These are phyloP conservation scores for Catharanthus roseus DNA, from an alignment of 257 asterid species.

Conservation along the genomic window DNA sequence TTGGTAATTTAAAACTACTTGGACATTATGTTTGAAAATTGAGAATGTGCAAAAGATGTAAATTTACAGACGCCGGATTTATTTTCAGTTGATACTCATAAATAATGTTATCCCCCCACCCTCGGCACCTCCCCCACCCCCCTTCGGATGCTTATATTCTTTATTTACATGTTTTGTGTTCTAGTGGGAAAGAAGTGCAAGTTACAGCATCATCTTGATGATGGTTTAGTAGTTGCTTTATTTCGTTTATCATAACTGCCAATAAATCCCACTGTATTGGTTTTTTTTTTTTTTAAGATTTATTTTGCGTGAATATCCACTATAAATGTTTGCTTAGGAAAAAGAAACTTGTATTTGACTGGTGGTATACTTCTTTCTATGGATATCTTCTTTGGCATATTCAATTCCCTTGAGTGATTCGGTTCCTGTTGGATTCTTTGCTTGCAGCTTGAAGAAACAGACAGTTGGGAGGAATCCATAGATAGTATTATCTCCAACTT, in stretches of 20 bases:
- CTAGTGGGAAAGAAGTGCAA: not conserved
- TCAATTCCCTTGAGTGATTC: not conserved
- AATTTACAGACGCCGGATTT: not conserved
- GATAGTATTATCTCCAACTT: constrained; percentile 6
- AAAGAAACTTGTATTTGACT: not conserved
- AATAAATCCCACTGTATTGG: not conserved
- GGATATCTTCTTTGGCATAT: not conserved
- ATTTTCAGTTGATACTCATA: not conserved
- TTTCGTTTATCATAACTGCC: not conserved
- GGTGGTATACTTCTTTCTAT: not conserved
- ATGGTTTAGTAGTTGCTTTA: not conserved
- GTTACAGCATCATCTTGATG: too few species aligned
- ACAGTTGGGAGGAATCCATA: constrained; percentile 8
- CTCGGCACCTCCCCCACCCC: too few species aligned
- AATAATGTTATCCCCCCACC: not conserved
- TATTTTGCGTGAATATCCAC: too few species aligned
- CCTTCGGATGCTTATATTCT: not conserved
- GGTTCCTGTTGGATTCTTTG: not conserved
- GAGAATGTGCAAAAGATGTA: not conserved
- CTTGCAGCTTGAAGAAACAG: constrained; percentile 10
- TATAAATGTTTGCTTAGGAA: too few species aligned
- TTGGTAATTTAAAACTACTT: not conserved
- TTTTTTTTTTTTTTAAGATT: too few species aligned
- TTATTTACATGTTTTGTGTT: not conserved
- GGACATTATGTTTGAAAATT: not conserved